These are phyloP conservation scores for Phlebopus sp. DNA, from an alignment of 1,284 basidiomycete species.

Conservation along the genomic window DNA sequence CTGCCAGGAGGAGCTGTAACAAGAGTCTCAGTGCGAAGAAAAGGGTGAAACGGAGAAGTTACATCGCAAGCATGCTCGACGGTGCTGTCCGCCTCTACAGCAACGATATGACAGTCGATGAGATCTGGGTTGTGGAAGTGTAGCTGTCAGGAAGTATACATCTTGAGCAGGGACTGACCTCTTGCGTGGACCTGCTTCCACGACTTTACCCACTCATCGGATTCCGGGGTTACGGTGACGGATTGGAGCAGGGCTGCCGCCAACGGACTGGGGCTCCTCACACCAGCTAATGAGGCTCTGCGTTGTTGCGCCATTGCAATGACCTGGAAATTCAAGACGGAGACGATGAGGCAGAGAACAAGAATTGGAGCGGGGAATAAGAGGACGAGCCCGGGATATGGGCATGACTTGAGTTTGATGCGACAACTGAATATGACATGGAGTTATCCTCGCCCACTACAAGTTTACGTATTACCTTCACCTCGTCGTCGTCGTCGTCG, in stretches of 20 bases:
- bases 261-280: constrained; percentile 15
- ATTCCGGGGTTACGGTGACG: constrained; percentile 35
- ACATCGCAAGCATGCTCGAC: constrained; percentile 82
- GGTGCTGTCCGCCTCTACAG: constrained; percentile 60
- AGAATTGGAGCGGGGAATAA: background rate
- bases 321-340: constrained; percentile 10
- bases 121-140: constrained; percentile 44
- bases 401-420: constrained; percentile 6
- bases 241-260: constrained; percentile 12
- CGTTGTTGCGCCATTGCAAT: constrained; percentile 13
- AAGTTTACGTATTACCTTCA: background rate
- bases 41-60: constrained; percentile 21
- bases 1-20: constrained; percentile 57
- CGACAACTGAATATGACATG: background rate
- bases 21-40: constrained; percentile 10
- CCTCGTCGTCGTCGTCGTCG: background rate
- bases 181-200: constrained; percentile 56
- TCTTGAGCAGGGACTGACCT: constrained; percentile 37
- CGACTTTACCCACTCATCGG: constrained; percentile 53
- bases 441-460: background rate
- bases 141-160: constrained; percentile 1
- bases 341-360: constrained; percentile 2
- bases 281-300: constrained; percentile 16
- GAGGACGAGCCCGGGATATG: constrained; percentile 1
- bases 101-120: constrained; percentile 61